Percentiles rank a stretch among this genome's conserved stretches.
These are phyloP conservation scores for Stenocarpella maydis DNA, from an alignment of 2,329 filamentous ascomycete species.

Conservation along the genomic window DNA sequence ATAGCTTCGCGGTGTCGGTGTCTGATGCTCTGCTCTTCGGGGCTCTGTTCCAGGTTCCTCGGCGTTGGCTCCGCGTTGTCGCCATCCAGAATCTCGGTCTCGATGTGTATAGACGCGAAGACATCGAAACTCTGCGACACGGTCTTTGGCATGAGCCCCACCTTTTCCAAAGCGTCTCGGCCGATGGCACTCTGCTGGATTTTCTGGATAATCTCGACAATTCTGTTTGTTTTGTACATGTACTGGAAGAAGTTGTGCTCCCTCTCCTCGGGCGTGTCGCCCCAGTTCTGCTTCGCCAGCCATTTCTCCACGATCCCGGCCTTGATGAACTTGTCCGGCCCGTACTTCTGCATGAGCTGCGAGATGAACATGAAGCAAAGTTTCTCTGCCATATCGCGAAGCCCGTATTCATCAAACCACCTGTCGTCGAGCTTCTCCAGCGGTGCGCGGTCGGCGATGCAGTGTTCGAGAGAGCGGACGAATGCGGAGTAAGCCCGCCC, in stretches of 20 bases:
- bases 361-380: slow-evolving; percentile 65
- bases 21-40: slow-evolving; percentile 75
- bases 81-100: slow-evolving; percentile 35
- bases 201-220: slow-evolving; percentile 60
- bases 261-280: slow-evolving; percentile 60
- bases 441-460: slow-evolving; percentile 56
- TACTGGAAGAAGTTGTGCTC: slow-evolving; percentile 63
- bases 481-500: slow-evolving; percentile 63
- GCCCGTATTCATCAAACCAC: slow-evolving; percentile 68
- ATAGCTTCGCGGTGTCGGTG: slow-evolving; percentile 86
- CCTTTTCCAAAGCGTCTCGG: slow-evolving; percentile 58
- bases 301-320: slow-evolving; percentile 75
- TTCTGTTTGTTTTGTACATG: slow-evolving; percentile 60
- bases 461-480: slow-evolving; percentile 67
- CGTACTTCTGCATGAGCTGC: slow-evolving; percentile 67
- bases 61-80: slow-evolving; percentile 45
- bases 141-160: slow-evolving; percentile 53
- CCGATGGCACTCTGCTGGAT: slow-evolving; percentile 61
- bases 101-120: slow-evolving; percentile 33
- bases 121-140: slow-evolving; percentile 37
- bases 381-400: slow-evolving; percentile 69
- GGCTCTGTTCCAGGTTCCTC: slow-evolving; percentile 60
- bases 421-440: slow-evolving; percentile 62
- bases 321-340: slow-evolving; percentile 64
- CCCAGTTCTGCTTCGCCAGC: slow-evolving; percentile 78